Conservation (phyloP, 2,329 filamentous ascomycete species). For the Dactylellina cionopaga region DNA sequence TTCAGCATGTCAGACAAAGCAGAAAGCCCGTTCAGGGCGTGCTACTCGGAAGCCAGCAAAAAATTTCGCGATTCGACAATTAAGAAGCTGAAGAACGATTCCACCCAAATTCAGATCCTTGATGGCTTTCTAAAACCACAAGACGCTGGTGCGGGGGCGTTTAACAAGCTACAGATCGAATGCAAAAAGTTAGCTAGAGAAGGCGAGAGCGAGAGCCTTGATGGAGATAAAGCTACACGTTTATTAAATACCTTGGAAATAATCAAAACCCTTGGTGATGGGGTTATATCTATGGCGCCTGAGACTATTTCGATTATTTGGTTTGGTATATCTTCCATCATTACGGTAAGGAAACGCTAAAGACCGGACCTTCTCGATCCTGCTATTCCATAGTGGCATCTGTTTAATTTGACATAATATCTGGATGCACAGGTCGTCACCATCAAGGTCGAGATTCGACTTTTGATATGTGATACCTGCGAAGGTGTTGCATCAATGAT, state of each 20-base stretch:
- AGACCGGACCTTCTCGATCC: too few relatives aligned
- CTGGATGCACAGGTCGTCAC: neutral
- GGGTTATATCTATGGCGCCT: constrained; percentile 12
- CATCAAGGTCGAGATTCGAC: constrained; percentile 8
- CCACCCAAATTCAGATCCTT: neutral
- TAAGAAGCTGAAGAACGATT: neutral
- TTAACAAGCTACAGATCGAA: neutral
- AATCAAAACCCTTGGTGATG: constrained; percentile 3
- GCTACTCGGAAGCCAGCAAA: constrained; percentile 1
- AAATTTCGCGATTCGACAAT: neutral
- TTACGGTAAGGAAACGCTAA: too few relatives aligned
- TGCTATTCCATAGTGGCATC: neutral
- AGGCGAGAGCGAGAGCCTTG: neutral
- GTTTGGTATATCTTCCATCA: constrained; percentile 20
- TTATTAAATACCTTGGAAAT: neutral
- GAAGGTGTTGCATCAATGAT: constrained; percentile 13
- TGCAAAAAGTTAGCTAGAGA: constrained; percentile 5
- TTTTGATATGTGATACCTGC: constrained; percentile 22
- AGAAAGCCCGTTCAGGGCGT: neutral
- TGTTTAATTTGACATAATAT: neutral
- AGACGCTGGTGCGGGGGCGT: neutral
- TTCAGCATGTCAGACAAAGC: neutral
- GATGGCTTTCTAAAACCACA: neutral
- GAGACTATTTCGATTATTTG: constrained; percentile 21
- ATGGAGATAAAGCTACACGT: constrained; percentile 1